Evolutionary conservation across 352 stramenopile genomes (phyloP).

Genomic region (Phytophthora europaea): DNA sequence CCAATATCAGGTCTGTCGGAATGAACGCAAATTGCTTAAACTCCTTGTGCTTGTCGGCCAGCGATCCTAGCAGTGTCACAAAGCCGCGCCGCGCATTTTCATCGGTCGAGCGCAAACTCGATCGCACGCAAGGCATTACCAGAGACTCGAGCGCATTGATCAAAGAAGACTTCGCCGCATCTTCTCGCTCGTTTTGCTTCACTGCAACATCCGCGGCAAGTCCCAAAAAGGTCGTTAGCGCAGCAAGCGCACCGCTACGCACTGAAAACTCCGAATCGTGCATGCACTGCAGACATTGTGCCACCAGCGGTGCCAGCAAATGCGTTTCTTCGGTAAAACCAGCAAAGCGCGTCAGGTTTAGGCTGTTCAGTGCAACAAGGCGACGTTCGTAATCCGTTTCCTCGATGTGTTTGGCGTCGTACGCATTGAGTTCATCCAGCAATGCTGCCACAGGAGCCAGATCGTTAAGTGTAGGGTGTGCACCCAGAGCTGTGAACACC

Average conservation of each 20-base stretch:
- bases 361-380: conserved; percentile 74
- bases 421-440: conserved; percentile 77
- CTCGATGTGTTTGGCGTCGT: conserved; percentile 83
- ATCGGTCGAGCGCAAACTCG: conserved; percentile 79
- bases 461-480: conserved; percentile 42
- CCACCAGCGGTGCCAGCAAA: conserved; percentile 80
- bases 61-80: conserved; percentile 79
- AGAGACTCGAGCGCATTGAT: conserved; percentile 88
- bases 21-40: conserved; percentile 65
- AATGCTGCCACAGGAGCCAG: conserved; percentile 58
- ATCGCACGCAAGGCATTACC: conserved; percentile 90
- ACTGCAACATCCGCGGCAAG: conserved; percentile 51
- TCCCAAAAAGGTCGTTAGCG: conserved; percentile 63
- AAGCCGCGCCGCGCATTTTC: conserved; percentile 89
- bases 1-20: conserved; percentile 70
- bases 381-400: conserved; percentile 88
- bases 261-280: conserved; percentile 89
- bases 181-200: conserved; percentile 19
- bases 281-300: conserved; percentile 86
- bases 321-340: conserved; percentile 68
- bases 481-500: conserved; percentile 76
- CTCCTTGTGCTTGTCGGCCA: conserved; percentile 61
- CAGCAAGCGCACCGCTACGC: conserved; percentile 72
- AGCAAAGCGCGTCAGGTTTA: conserved; percentile 75
- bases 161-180: conserved; percentile 51